Conservation (phyloP, 257 asterid species). For the Ligustrum vulgare region DNA sequence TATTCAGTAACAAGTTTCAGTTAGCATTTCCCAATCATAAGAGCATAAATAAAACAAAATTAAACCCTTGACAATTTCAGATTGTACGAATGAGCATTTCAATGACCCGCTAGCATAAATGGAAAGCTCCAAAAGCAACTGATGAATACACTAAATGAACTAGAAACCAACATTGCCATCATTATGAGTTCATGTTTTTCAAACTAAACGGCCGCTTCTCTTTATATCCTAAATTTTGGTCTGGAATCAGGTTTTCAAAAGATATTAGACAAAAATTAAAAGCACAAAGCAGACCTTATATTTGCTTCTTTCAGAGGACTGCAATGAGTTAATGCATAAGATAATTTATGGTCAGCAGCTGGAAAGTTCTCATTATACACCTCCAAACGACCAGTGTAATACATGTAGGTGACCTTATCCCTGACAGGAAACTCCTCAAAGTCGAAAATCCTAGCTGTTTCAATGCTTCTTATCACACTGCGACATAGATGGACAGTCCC, state of each 20-base stretch:
- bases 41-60: neutral
- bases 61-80: neutral
- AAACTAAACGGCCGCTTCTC: neutral
- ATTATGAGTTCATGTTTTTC: neutral
- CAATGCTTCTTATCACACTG: slow-evolving; percentile 96
- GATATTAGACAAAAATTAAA: slow-evolving; percentile 18
- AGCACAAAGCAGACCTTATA: slow-evolving; percentile 58
- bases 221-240: slow-evolving; percentile 11
- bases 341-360: slow-evolving; percentile 87
- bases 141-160: slow-evolving; percentile 4
- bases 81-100: neutral
- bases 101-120: neutral
- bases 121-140: slow-evolving; percentile 3
- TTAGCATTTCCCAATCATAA: neutral
- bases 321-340: slow-evolving; percentile 79
- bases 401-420: slow-evolving; percentile 98
- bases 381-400: slow-evolving; percentile 97
- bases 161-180: slow-evolving; percentile 1
- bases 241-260: slow-evolving; percentile 20
- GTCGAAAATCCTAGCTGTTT: slow-evolving; percentile 90
- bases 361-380: slow-evolving; percentile 92
- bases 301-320: slow-evolving; percentile 63
- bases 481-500: slow-evolving; percentile 94
- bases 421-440: slow-evolving; percentile 93
- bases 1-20: neutral